phyloP scores from a whole-genome alignment of 2,329 filamentous ascomycete genomes.

The Coniochaeta prunicola region DNA sequence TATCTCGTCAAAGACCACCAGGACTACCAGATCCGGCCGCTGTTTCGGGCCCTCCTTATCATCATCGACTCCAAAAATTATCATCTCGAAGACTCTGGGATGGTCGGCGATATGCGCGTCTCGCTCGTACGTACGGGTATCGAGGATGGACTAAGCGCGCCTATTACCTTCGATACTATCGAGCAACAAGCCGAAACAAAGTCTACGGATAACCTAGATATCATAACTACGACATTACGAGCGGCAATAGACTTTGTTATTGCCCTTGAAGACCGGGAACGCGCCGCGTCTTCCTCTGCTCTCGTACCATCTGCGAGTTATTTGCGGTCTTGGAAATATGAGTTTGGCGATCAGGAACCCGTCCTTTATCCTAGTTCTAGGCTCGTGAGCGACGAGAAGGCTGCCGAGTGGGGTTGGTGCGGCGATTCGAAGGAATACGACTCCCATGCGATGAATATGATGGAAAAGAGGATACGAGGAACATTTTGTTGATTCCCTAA shows the following conservation, averaged over 20 bases:
- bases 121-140: conserved; percentile 6
- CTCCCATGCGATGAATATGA: not conserved
- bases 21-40: conserved; percentile 1
- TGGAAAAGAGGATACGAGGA: not conserved
- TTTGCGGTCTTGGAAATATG: not conserved
- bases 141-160: conserved; percentile 5
- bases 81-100: conserved; percentile 4
- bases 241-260: conserved; percentile 4
- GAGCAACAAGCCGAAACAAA: not conserved
- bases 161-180: conserved; percentile 5
- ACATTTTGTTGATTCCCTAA: conserved; percentile 7
- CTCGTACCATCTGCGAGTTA: not conserved
- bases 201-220: not conserved
- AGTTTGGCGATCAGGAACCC: not conserved
- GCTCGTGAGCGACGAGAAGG: conserved; percentile 3
- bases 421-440: not conserved
- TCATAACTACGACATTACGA: conserved; percentile 4
- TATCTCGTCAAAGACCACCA: conserved; percentile 2
- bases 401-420: conserved; percentile 3
- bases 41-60: conserved; percentile 2
- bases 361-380: not conserved
- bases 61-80: conserved; percentile 3
- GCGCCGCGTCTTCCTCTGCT: not conserved
- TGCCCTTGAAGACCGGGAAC: conserved; percentile 4
- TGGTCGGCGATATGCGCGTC: conserved; percentile 5